phyloP scores from a whole-genome alignment of 2,329 filamentous ascomycete species.

The Acephala macrosclerotiorum region DNA sequence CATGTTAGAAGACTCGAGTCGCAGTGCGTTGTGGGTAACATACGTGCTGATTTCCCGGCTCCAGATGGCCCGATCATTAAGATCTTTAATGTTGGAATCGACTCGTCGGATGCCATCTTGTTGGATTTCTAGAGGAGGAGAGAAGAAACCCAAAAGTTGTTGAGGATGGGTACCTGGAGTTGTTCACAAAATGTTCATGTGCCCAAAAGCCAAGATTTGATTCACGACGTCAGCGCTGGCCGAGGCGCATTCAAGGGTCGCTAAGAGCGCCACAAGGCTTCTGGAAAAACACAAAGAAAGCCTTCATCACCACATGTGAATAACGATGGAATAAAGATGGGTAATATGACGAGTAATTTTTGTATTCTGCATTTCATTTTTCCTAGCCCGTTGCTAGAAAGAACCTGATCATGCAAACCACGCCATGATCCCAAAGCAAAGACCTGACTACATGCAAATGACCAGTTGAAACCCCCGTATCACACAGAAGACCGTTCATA shows the following conservation, averaged over 20 bases:
- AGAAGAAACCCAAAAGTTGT: slow-evolving; percentile 5
- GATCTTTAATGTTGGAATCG: slow-evolving; percentile 59
- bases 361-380: slow-evolving; percentile 41
- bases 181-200: background rate
- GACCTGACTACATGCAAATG: slow-evolving; percentile 45
- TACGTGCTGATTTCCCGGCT: slow-evolving; percentile 62
- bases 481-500: slow-evolving; percentile 66
- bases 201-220: slow-evolving; percentile 18
- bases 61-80: slow-evolving; percentile 63
- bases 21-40: slow-evolving; percentile 33
- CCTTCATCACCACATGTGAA: slow-evolving; percentile 2
- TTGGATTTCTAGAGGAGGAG: slow-evolving; percentile 17
- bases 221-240: slow-evolving; percentile 31
- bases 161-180: slow-evolving; percentile 7
- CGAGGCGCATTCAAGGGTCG: background rate
- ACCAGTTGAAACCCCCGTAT: slow-evolving; percentile 43
- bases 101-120: slow-evolving; percentile 54
- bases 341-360: slow-evolving; percentile 31
- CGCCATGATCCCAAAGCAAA: slow-evolving; percentile 45
- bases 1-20: slow-evolving; percentile 18
- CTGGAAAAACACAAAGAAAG: slow-evolving; percentile 9
- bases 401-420: slow-evolving; percentile 41
- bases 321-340: slow-evolving; percentile 15
- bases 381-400: slow-evolving; percentile 43
- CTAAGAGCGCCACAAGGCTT: slow-evolving; percentile 28